Base-by-base conservation (phyloP, 2,329 filamentous ascomycete species). In the Dissoconium aciculare region DNA sequence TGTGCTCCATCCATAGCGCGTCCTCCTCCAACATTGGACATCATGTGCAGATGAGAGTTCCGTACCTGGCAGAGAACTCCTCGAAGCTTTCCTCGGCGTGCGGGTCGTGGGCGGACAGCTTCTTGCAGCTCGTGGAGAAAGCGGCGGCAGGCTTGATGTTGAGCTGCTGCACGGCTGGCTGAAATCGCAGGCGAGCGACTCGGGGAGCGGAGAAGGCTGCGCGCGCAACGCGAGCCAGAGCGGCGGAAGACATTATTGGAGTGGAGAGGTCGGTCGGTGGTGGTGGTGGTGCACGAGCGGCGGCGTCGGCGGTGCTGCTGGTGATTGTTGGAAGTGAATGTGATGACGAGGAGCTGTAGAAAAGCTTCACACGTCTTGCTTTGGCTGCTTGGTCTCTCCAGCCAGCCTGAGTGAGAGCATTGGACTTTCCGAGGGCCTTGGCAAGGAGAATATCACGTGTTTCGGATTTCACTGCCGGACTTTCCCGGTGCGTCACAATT, bases 41-140 rank as follows among this genome's bases (percentile, higher is more conserved):
- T 23, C 19, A 8, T 8, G 8, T 23, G 8, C 8, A 23, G 19
- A 23, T 8, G n/a, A 23, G n/a, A n/a, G 8, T 23, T 8, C 19
- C 64, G 49, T 79, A 94, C 87, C 85, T 84, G 52, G 83, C 78
- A 62, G 79, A 82, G 64, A 94, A 94, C 67, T 94, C 83, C 68
- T 94, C 87, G 52, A 91, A 95, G 50, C 78, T 89, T 73, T 95
- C 87, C 62, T 94, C 87, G 54, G 75, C 70, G 62, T 87, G 79
- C 54, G 58, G 58, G 39, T 66, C 60, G 31, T 40, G 41, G 35
- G 46, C 51, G 32, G 49, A 39, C 38, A 46, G 35, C 33, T 47
- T 45, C 32, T 53, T 64, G 47, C 59, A 59, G 45, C 60, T 61
- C 50, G 66, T 67, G 49, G 67, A 67, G 50, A 71, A 66, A 42